Evolutionary conservation across 2,329 filamentous ascomycete genomes (phyloP).

Genomic region (Sordariomycetes sp.): DNA sequence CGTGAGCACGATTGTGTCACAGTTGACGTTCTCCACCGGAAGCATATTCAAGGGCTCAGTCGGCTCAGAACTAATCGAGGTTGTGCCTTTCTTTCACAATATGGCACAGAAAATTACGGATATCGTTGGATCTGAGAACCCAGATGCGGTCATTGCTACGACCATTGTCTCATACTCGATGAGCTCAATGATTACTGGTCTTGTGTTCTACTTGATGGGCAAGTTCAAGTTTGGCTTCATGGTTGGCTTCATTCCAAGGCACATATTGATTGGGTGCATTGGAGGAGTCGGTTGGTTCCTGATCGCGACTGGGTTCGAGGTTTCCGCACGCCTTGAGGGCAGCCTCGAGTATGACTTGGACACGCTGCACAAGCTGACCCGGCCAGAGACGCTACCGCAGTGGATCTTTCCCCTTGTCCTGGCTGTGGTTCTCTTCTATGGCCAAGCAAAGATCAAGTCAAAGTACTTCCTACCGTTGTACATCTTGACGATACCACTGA

Average conservation of each 20-base stretch:
- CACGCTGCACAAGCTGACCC: constrained; percentile 67
- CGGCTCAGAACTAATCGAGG: constrained; percentile 96
- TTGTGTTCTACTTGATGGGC: constrained; percentile 89
- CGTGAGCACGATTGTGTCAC: constrained; percentile 90
- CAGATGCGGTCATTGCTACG: constrained; percentile 82
- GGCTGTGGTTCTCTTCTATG: constrained; percentile 65
- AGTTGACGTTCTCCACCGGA: constrained; percentile 78
- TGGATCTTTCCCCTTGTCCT: constrained; percentile 76
- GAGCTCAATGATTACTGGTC: constrained; percentile 82
- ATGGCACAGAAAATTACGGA: constrained; percentile 87
- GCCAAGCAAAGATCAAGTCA: constrained; percentile 68
- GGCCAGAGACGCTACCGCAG: constrained; percentile 64
- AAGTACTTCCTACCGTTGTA: constrained; percentile 82
- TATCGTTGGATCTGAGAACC: constrained; percentile 68
- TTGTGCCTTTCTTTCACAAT: constrained; percentile 97
- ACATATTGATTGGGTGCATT: constrained; percentile 95
- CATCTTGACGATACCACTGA: constrained; percentile 67
- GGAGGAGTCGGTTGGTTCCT: constrained; percentile 96
- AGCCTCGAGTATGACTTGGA: constrained; percentile 72
- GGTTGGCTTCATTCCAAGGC: constrained; percentile 92
- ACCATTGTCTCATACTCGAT: constrained; percentile 86
- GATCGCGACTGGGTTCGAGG: constrained; percentile 83
- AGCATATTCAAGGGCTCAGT: constrained; percentile 87
- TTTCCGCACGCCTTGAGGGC: constrained; percentile 80
- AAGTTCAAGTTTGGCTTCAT: constrained; percentile 80